Conservation (phyloP, 345 rosid genomes). For the Citrus unshiu region DNA sequence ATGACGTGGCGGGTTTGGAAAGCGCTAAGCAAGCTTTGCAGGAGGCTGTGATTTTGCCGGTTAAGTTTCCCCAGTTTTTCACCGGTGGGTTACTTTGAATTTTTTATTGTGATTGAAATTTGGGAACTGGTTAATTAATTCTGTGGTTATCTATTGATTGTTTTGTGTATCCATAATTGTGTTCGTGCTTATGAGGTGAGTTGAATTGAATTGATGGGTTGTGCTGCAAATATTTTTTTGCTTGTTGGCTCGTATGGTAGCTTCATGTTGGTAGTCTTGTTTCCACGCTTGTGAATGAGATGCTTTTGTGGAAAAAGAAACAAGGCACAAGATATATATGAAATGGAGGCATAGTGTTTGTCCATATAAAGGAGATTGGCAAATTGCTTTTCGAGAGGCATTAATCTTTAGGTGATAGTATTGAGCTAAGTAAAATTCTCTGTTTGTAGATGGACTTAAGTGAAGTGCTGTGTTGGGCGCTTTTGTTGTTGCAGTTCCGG, state of each 20-base stretch:
- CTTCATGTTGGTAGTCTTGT: background rate
- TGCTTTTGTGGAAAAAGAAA: background rate
- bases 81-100: conserved; percentile 46
- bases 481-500: background rate
- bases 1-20: conserved; percentile 91
- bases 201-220: background rate
- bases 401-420: background rate
- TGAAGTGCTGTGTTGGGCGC: background rate
- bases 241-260: background rate
- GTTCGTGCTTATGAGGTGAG: no score
- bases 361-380: background rate
- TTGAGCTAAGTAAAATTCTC: background rate
- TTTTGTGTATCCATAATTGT: no score
- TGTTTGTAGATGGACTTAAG: background rate
- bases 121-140: background rate
- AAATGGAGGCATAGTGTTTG: background rate
- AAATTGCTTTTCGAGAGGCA: background rate
- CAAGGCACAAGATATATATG: background rate
- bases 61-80: conserved; percentile 92
- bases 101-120: background rate
- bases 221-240: background rate
- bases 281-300: background rate
- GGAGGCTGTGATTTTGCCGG: conserved; percentile 95
- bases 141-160: background rate
- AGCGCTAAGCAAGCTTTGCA: conserved; percentile 88